Percentiles rank a stretch among this genome's conserved stretches.
phyloP scores from a whole-genome alignment of 495 filamentous ascomycete genomes.

The Aspergillus indologenus region DNA sequence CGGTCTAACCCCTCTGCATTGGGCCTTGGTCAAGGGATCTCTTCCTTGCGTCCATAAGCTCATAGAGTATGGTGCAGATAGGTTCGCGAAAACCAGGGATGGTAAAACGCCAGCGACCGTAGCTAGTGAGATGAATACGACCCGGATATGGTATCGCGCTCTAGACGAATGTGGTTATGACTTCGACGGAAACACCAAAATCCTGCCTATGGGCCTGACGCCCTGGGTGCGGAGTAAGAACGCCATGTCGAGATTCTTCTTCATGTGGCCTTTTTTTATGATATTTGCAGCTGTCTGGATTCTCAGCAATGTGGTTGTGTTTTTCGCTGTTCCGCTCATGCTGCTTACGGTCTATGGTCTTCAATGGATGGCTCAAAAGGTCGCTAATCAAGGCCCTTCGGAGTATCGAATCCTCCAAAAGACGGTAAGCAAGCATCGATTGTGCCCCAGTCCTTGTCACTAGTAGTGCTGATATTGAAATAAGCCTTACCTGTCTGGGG shows the following conservation, averaged over 20 bases:
- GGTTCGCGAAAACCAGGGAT: constrained; percentile 79
- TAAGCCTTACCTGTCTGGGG: constrained; percentile 86
- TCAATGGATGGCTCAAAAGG: constrained; percentile 74
- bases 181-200: constrained; percentile 66
- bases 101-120: constrained; percentile 83
- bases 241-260: constrained; percentile 84
- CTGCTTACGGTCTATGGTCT: constrained; percentile 63
- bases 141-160: constrained; percentile 76
- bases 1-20: constrained; percentile 91
- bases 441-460: background rate
- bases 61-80: constrained; percentile 89
- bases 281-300: constrained; percentile 67
- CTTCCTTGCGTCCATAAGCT: constrained; percentile 83
- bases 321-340: constrained; percentile 67
- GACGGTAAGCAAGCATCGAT: constrained; percentile 58
- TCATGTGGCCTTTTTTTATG: constrained; percentile 80
- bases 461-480: constrained; percentile 6
- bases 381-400: constrained; percentile 73
- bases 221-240: constrained; percentile 66
- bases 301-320: constrained; percentile 70
- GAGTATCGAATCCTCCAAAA: constrained; percentile 85
- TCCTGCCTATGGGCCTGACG: constrained; percentile 49
- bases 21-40: constrained; percentile 92
- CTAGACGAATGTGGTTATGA: constrained; percentile 83
- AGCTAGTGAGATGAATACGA: constrained; percentile 85